Evolutionary conservation across 78 protist genomes (phyloP).

Genomic region (Isochrysis galbana): DNA sequence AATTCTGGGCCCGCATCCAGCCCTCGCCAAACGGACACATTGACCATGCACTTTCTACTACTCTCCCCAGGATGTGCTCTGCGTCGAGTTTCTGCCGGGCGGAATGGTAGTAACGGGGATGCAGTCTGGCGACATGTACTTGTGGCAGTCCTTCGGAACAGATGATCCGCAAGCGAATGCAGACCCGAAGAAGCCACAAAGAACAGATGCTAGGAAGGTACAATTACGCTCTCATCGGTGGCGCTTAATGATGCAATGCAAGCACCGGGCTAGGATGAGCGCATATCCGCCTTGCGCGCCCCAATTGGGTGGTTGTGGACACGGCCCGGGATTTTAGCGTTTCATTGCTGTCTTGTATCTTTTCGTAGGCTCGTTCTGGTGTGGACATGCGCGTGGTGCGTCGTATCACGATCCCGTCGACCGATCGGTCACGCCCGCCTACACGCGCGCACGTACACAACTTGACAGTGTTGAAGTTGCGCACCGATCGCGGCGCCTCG

Average conservation of each 20-base stretch:
- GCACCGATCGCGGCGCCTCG: neutral
- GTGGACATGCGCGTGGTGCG: neutral
- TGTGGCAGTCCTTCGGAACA: neutral
- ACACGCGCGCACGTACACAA: neutral
- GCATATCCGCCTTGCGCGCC: no score
- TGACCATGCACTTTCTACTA: no score
- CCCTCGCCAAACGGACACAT: no score
- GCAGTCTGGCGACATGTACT: neutral
- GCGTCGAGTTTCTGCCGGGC: neutral
- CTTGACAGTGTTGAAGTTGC: neutral
- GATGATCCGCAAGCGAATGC: neutral
- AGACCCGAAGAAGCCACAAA: neutral
- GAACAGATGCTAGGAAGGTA: no score
- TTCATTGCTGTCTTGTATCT: no score
- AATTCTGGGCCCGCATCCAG: no score
- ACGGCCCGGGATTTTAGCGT: no score
- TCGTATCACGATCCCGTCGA: neutral
- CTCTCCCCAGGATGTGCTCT: neutral
- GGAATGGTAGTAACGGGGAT: neutral
- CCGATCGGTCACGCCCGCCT: neutral
- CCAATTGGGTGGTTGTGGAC: no score
- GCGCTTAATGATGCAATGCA: no score
- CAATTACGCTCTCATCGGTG: no score
- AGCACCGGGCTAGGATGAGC: no score
- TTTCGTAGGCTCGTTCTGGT: neutral